Evolutionary conservation across 2,329 filamentous ascomycete species (phyloP), one percentile per base, ranked within the genome.

Genomic region (Phialocephala sp.): DNA sequence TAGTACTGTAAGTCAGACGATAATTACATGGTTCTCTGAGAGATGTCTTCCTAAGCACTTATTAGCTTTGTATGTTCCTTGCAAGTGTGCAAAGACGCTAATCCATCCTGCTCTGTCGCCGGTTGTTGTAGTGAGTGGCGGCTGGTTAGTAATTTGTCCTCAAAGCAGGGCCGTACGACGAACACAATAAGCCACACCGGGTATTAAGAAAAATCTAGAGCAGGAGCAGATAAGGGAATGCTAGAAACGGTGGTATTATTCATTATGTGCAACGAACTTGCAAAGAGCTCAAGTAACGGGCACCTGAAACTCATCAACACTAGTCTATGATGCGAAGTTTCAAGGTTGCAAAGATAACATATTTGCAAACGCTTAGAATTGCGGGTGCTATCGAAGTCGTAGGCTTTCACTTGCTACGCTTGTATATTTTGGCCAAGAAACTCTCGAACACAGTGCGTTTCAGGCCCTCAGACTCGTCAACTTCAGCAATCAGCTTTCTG

Each of bases 401-500:
- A 18, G 22, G 22, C 50, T 18, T 79, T 78, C 91, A 98, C 82
- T 97, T 98, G 86, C 88, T 95, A 77, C 95, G 87, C 89, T 97
- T 97, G 87, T 98, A 98, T 77, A 99, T 98, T 87, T 99, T 99
- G 79, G 85, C 84, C 71, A 99, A 83, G 85, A 98, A 99, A 54
- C 87, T 86, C 74, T 97, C 91, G 72, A 98, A 97, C 47, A 98
- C 87, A 66, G 85, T 86, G 86, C 92, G 95, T 86, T 96, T 97
- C 76, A 99, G 81, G 18, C 95, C 95, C 70, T 91, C 87, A 68
- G 85, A 89, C 85, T 97, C 94, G 76, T 99, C 93, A 60, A 98
- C 83, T 67, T 88, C 81, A 24, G 84, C 85, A 75, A 99, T 97
- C 83, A 90, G 86, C 66, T 84, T 80, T 74, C 86, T 86, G 72